Evolutionary conservation across 2,329 filamentous ascomycete species (phyloP).

Genomic region (Macrophomina pseudophaseolina): DNA sequence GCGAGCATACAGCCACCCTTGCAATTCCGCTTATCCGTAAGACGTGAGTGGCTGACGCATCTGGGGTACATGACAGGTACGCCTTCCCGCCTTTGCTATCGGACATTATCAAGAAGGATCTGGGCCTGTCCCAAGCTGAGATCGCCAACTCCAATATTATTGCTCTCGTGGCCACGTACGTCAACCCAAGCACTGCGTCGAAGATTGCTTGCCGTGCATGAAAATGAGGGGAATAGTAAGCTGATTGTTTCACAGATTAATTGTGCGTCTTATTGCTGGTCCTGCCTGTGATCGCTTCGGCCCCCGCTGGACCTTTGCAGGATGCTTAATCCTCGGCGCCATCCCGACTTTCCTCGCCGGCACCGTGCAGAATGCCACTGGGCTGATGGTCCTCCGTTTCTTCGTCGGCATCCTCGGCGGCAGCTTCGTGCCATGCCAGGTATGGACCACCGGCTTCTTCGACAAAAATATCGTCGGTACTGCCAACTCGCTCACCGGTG

Average conservation of each 20-base stretch:
- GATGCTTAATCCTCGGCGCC: conserved; percentile 75
- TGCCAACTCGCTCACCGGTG: conserved; percentile 82
- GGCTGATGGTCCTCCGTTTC: conserved; percentile 76
- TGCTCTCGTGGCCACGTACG: conserved; percentile 62
- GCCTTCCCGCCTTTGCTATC: conserved; percentile 84
- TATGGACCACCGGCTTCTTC: conserved; percentile 92
- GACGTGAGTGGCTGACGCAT: conserved; percentile 7
- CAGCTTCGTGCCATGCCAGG: conserved; percentile 83
- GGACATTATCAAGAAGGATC: conserved; percentile 79
- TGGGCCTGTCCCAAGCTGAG: conserved; percentile 71
- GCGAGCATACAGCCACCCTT: not conserved
- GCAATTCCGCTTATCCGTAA: conserved; percentile 2
- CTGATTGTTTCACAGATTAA: conserved; percentile 51
- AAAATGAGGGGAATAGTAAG: conserved; percentile 58
- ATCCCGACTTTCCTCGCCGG: conserved; percentile 84
- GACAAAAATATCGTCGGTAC: conserved; percentile 92
- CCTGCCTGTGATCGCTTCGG: conserved; percentile 87
- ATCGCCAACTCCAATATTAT: conserved; percentile 91
- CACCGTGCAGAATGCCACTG: conserved; percentile 69
- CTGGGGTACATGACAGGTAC: conserved; percentile 62
- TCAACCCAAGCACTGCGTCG: not conserved
- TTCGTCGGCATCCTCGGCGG: conserved; percentile 81
- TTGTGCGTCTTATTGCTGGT: conserved; percentile 78
- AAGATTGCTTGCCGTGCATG: not conserved
- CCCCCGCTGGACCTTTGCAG: conserved; percentile 78